Evolutionary conservation across 2,329 filamentous ascomycete genomes (phyloP).

Genomic region (Fonsecaea nubica): DNA sequence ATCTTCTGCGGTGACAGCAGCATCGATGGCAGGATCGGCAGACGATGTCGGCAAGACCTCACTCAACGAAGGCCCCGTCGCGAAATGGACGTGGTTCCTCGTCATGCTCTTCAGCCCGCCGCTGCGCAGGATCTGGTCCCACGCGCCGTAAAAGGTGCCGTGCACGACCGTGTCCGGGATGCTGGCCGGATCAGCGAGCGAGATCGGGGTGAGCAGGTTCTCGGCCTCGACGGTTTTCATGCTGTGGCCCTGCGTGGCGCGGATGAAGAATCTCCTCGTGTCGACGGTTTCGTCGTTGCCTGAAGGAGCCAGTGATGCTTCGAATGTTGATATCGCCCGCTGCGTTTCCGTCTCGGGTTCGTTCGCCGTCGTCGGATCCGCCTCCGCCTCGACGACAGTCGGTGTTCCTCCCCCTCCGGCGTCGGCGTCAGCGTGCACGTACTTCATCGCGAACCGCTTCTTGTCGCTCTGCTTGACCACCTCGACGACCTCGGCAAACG

Average conservation of each 20-base stretch:
- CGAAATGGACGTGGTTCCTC: slow-evolving; percentile 89
- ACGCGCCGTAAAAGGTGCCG: slow-evolving; percentile 85
- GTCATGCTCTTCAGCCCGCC: slow-evolving; percentile 83
- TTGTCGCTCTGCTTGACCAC: slow-evolving; percentile 82
- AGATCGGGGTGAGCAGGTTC: slow-evolving; percentile 72
- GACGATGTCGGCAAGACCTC: slow-evolving; percentile 42
- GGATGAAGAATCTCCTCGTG: slow-evolving; percentile 79
- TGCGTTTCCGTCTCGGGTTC: slow-evolving; percentile 44
- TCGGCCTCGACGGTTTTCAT: slow-evolving; percentile 75
- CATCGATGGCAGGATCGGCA: too few species aligned
- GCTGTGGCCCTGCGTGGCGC: slow-evolving; percentile 93
- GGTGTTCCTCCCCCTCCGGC: slow-evolving; percentile 33
- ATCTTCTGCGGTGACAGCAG: too few species aligned
- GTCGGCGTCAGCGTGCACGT: slow-evolving; percentile 44
- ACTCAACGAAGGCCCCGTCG: slow-evolving; percentile 68
- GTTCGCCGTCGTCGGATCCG: slow-evolving; percentile 36
- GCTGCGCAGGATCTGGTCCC: slow-evolving; percentile 73
- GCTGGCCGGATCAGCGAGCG: slow-evolving; percentile 54
- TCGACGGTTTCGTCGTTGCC: slow-evolving; percentile 37
- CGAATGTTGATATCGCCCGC: slow-evolving; percentile 47
- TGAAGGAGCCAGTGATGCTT: slow-evolving; percentile 32
- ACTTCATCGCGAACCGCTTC: slow-evolving; percentile 83
- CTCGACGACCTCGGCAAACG: slow-evolving; percentile 73
- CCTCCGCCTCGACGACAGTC: slow-evolving; percentile 15
- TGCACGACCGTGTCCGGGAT: slow-evolving; percentile 76